phyloP scores from a whole-genome alignment of 1,284 basidiomycete species.

The Tylopilus sp. region DNA sequence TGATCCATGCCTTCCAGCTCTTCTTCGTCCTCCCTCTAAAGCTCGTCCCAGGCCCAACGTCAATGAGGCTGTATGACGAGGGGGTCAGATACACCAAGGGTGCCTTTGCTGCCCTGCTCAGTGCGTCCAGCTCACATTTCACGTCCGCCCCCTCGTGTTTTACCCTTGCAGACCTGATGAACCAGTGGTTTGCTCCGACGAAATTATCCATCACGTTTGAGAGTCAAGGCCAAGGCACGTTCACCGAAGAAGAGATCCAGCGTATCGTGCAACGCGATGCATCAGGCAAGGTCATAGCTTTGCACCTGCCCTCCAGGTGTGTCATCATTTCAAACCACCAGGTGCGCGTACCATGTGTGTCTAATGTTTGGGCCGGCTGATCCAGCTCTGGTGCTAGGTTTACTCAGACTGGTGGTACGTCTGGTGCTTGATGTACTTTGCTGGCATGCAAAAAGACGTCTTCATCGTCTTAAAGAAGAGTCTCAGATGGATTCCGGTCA shows the following conservation, averaged over 20 bases:
- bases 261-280: conserved; percentile 52
- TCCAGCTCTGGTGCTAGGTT: conserved; percentile 44
- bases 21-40: conserved; percentile 61
- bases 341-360: conserved; percentile 38
- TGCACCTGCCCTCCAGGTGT: conserved; percentile 72
- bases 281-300: conserved; percentile 50
- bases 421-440: conserved; percentile 82
- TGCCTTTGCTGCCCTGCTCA: conserved; percentile 67
- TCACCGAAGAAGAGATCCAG: conserved; percentile 55
- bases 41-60: conserved; percentile 44
- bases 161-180: conserved; percentile 58
- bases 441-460: conserved; percentile 66
- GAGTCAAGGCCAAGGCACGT: conserved; percentile 55
- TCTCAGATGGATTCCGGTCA: conserved; percentile 80
- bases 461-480: conserved; percentile 89
- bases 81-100: conserved; percentile 80
- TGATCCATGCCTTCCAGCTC: conserved; percentile 69
- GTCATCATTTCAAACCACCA: conserved; percentile 82
- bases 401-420: conserved; percentile 92
- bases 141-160: not conserved
- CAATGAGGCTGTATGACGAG: conserved; percentile 53
- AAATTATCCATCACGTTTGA: conserved; percentile 73
- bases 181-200: conserved; percentile 79
- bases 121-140: conserved; percentile 42
- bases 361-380: not conserved